Evolutionary conservation across 768 basidiomycete genomes (phyloP).

Genomic region (Hypsizygus marmoreus): DNA sequence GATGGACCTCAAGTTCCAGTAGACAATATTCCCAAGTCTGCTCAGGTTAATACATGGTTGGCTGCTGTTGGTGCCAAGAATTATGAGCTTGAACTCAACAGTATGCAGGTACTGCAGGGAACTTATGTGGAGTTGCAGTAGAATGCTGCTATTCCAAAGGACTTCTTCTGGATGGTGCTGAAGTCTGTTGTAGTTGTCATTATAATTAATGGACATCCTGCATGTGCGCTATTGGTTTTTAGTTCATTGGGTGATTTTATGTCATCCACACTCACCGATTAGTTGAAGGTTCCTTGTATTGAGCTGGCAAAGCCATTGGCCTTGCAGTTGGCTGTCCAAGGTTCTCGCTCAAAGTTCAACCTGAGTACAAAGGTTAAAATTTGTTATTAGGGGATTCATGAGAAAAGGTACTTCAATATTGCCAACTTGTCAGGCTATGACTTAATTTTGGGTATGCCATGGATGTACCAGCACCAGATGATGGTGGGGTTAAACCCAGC

Average conservation of each 20-base stretch:
- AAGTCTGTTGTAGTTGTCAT: slow-evolving; percentile 34
- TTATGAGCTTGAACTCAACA: no score
- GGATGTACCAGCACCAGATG: slow-evolving; percentile 32
- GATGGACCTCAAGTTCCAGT: no score
- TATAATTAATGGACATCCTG: slow-evolving; percentile 32
- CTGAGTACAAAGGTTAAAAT: slow-evolving; percentile 22
- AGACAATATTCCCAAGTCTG: no score
- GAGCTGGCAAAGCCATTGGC: slow-evolving; percentile 31
- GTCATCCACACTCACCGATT: slow-evolving; percentile 35
- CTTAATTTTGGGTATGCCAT: slow-evolving; percentile 41
- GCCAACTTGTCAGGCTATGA: slow-evolving; percentile 43
- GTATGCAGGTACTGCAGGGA: no score
- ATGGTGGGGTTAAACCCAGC: slow-evolving; percentile 27
- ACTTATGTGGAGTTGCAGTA: no score
- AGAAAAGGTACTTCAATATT: slow-evolving; percentile 32
- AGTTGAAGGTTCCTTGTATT: slow-evolving; percentile 28
- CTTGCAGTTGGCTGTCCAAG: slow-evolving; percentile 42
- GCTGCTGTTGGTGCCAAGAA: no score
- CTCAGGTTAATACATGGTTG: no score
- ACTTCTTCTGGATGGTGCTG: slow-evolving; percentile 19
- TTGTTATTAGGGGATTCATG: slow-evolving; percentile 35
- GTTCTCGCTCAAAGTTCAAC: slow-evolving; percentile 40
- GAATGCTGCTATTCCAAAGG: slow-evolving; percentile 23
- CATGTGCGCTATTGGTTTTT: slow-evolving; percentile 35
- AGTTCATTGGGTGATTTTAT: slow-evolving; percentile 46